Evolutionary conservation across 306 rosid species (phyloP).

Genomic region (Medicago ruthenica): DNA sequence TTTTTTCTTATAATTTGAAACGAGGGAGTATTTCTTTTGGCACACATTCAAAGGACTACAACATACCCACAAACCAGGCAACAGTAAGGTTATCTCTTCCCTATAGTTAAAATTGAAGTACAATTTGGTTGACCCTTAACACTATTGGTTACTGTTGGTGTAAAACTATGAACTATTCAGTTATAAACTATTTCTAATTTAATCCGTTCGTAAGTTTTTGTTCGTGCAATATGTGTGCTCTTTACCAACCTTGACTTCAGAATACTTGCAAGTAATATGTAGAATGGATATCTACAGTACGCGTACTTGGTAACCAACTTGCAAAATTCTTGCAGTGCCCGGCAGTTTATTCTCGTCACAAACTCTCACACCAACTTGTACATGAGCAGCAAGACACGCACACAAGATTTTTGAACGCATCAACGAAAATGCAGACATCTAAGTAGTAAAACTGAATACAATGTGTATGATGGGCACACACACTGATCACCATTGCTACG

Average conservation of each 20-base stretch:
- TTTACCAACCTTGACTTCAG: not conserved
- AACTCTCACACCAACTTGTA: not conserved
- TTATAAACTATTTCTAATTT: not conserved
- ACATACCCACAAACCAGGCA: not conserved
- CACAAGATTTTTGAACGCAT: slow-evolving; percentile 26
- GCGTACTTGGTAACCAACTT: not conserved
- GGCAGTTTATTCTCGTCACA: not conserved
- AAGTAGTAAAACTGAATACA: slow-evolving; percentile 12
- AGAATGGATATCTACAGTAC: not conserved
- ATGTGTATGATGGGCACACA: not conserved
- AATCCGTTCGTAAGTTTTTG: not conserved
- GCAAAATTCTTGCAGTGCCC: not conserved
- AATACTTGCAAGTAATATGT: not conserved
- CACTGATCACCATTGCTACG: not conserved
- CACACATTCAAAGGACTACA: not conserved
- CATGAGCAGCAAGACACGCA: slow-evolving; percentile 3
- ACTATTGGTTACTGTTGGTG: not conserved
- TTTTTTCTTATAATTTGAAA: too few species aligned
- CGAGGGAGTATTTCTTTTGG: not conserved
- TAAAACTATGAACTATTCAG: not conserved
- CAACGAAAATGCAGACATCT: not conserved
- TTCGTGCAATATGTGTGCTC: not conserved
- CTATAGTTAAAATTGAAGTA: too few species aligned
- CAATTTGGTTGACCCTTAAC: not conserved
- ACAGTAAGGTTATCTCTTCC: not conserved